Conservation (phyloP, 108 stramenopile species). For the Discostella stelligeroides region DNA sequence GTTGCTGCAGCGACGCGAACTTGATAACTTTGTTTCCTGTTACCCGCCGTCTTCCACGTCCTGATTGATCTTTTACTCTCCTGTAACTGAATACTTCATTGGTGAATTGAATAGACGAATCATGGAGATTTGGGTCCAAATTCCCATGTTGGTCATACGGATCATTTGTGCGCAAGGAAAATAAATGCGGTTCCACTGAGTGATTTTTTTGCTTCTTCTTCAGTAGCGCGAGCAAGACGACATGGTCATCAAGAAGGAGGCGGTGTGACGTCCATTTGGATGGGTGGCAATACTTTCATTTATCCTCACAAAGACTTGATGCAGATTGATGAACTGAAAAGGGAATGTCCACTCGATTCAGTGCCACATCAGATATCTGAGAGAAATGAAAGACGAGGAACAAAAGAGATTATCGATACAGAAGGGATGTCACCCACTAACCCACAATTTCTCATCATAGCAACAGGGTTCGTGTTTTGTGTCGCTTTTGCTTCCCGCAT, state of each 20-base stretch:
- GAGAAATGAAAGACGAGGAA: neutral
- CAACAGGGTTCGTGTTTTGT: conserved; percentile 16
- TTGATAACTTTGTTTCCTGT: too few species aligned
- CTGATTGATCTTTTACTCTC: too few species aligned
- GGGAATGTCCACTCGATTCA: conserved; percentile 6
- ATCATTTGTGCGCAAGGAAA: conserved; percentile 29
- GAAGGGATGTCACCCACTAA: conserved; percentile 21
- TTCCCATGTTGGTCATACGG: conserved; percentile 39
- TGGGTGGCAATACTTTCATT: conserved; percentile 11
- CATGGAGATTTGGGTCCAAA: conserved; percentile 39
- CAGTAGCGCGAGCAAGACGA: conserved; percentile 11
- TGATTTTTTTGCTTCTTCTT: conserved; percentile 63
- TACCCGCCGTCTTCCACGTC: too few species aligned
- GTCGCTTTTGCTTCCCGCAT: conserved; percentile 12
- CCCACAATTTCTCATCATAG: conserved; percentile 3
- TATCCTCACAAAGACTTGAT: neutral
- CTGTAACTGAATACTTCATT: too few species aligned
- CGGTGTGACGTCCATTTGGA: conserved; percentile 23
- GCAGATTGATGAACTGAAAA: neutral
- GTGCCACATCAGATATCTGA: neutral
- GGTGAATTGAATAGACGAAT: too few species aligned
- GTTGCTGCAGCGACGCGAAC: too few species aligned
- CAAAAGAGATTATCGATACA: neutral
- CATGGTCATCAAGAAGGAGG: neutral
- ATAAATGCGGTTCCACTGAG: conserved; percentile 50